These are phyloP conservation scores for Scheffersomyces lignosus DNA, from an alignment of 805 yeast species.

Conservation along the genomic window DNA sequence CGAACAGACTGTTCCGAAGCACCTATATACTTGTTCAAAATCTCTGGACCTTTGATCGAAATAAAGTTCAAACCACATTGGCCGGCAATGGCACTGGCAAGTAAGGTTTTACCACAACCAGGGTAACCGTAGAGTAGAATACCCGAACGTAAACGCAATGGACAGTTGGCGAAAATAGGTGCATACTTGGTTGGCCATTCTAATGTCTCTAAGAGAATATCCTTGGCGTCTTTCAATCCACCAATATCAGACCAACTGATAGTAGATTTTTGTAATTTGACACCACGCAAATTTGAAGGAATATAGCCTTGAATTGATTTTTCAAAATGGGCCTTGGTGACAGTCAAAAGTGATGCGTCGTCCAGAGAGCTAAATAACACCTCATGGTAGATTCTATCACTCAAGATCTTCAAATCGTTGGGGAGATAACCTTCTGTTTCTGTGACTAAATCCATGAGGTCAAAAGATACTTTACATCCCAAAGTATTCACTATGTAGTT, in stretches of 20 bases:
- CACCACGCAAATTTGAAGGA: constrained; percentile 84
- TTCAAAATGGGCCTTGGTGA: constrained; percentile 43
- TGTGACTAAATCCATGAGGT: constrained; percentile 46
- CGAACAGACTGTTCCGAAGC: constrained; percentile 95
- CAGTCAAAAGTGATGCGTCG: neutral
- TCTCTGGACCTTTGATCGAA: constrained; percentile 94
- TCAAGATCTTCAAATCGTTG: constrained; percentile 68
- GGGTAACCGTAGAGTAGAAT: constrained; percentile 91
- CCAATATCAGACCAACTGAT: constrained; percentile 88
- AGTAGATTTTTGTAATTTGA: constrained; percentile 74
- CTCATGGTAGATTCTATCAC: constrained; percentile 69
- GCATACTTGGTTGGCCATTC: constrained; percentile 98
- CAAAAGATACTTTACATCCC: constrained; percentile 36
- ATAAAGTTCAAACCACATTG: constrained; percentile 94
- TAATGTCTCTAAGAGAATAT: constrained; percentile 75
- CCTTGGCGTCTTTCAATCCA: constrained; percentile 76
- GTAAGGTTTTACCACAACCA: constrained; percentile 93
- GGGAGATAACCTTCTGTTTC: constrained; percentile 92
- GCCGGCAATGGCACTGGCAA: constrained; percentile 91
- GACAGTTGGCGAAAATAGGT: constrained; percentile 88
- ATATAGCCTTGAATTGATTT: constrained; percentile 65
- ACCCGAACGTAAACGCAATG: constrained; percentile 86
- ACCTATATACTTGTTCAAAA: constrained; percentile 92
- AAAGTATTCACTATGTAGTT: constrained; percentile 33
- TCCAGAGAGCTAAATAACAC: constrained; percentile 20